Conservation (phyloP, 352 stramenopile species). For the Phytopythium helicoides region DNA sequence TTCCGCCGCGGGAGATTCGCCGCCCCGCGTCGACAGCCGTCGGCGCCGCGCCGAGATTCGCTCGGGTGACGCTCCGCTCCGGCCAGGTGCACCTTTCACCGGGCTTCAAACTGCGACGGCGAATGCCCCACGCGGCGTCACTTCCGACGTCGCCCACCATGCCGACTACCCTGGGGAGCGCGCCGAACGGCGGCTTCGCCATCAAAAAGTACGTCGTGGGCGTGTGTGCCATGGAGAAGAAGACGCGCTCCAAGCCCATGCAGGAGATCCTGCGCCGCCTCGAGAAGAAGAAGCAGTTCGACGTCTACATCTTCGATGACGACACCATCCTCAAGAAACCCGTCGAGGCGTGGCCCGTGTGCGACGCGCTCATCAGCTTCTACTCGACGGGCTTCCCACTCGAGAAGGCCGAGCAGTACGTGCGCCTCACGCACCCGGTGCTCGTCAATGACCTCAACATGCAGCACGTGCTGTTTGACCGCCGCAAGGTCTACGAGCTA, state of each 20-base stretch:
- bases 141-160: constrained; percentile 5
- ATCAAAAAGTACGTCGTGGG: constrained; percentile 88
- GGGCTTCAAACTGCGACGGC: neutral
- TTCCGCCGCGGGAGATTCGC: constrained; percentile 3
- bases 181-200: constrained; percentile 2
- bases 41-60: no score
- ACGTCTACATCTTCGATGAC: constrained; percentile 98
- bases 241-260: constrained; percentile 97
- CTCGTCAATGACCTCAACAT: constrained; percentile 98
- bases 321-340: constrained; percentile 94
- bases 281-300: constrained; percentile 92
- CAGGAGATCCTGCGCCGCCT: constrained; percentile 94
- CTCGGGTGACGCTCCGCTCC: no score
- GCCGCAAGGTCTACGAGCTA: constrained; percentile 95
- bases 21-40: no score
- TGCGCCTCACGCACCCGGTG: constrained; percentile 93
- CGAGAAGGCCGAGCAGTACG: constrained; percentile 96
- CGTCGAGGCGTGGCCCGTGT: constrained; percentile 94
- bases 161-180: neutral
- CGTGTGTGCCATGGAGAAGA: constrained; percentile 99
- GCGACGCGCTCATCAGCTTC: constrained; percentile 98
- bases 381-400: constrained; percentile 98
- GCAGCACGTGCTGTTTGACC: constrained; percentile 96
- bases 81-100: no score
- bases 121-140: constrained; percentile 1